Base-by-base conservation (phyloP, 2,329 filamentous ascomycete species). In the Talaromyces amestolkiae region DNA sequence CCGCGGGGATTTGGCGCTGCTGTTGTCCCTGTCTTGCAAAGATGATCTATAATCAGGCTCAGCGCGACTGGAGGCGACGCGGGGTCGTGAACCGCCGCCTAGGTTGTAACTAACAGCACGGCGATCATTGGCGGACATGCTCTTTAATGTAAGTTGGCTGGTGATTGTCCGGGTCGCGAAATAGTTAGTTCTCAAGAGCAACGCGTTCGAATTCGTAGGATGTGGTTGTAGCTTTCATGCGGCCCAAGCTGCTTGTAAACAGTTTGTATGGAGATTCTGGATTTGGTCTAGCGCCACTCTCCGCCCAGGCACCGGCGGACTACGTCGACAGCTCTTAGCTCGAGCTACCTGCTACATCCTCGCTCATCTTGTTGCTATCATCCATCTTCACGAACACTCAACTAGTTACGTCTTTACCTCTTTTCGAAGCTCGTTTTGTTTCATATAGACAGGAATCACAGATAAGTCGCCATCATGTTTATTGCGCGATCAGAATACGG, bases 401-500 rank as follows among this genome's bases (percentile, higher is more conserved):
- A 13, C 51, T 54, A 35, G 10, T 35, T 7, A 54, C 27, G 47
- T 31, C 22, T 15, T 9, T 27, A 54, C 65, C 19, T 64, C 43
- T 53, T 53, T 65, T 58, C 7, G 33, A n/a, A 58, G 11, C 9
- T 10, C 15, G 2, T 54, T 49, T n/a, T 9, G 6, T 65, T 61
- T 22, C 33, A 56, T 35, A 61, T 64, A 64, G 54, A 49, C n/a
- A n/a, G 7, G 22, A 15, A n/a, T 15, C n/a, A 58, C 59, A 56
- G 43, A 58, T 63, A 72, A 80, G 24, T 80, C 70, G 77, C 80
- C 83, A 92, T 84, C 75, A 97, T 97, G 95, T 99, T 99, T 88
- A 98, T 99, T 87, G 93, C 95, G 87, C 92, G 95, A 84, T 98
- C 94, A 79, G 95, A 99, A 94, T 99, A 99, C 85, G 95, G 94